Percentiles rank a stretch among this genome's conserved stretches.
phyloP scores from a whole-genome alignment of 2,329 filamentous ascomycete species.

The Colletotrichum sublineola region DNA sequence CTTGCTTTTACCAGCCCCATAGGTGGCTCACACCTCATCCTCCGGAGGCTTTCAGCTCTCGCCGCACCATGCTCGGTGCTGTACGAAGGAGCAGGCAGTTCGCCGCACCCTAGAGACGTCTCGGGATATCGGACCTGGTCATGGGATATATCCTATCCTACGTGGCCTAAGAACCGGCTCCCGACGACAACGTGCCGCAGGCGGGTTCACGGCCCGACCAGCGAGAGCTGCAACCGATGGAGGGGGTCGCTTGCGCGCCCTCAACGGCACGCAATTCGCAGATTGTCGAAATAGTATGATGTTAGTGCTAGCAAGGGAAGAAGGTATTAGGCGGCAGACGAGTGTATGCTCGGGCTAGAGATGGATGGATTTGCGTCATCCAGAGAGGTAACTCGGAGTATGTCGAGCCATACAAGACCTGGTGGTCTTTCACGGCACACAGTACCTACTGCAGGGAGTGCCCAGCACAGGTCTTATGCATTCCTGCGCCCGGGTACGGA shows the following conservation, averaged over 20 bases:
- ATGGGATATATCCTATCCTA: neutral
- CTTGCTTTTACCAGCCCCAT: constrained; percentile 32
- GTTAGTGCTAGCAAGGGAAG: constrained; percentile 36
- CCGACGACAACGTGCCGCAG: constrained; percentile 39
- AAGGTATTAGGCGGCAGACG: constrained; percentile 5
- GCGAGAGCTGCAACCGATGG: constrained; percentile 40
- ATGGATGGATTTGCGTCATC: constrained; percentile 21
- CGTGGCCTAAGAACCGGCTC: constrained; percentile 13
- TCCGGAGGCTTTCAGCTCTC: constrained; percentile 38
- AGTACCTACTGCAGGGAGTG: neutral
- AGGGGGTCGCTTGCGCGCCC: constrained; percentile 36
- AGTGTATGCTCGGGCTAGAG: constrained; percentile 3
- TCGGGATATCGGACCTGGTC: constrained; percentile 9
- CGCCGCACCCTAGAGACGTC: constrained; percentile 31
- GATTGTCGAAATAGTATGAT: constrained; percentile 35
- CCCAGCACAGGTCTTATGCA: constrained; percentile 11
- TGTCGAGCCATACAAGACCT: constrained; percentile 6
- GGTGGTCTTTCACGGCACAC: neutral
- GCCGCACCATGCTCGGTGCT: constrained; percentile 41
- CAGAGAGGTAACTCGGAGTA: constrained; percentile 10
- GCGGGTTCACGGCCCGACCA: constrained; percentile 41
- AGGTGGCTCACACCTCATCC: constrained; percentile 39
- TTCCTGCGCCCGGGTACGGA: constrained; percentile 18
- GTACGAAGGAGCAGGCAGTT: constrained; percentile 36
- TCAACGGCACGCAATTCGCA: constrained; percentile 40